Base-by-base conservation (phyloP, 148 eudicot species). In the Rhododendron ovatum region DNA sequence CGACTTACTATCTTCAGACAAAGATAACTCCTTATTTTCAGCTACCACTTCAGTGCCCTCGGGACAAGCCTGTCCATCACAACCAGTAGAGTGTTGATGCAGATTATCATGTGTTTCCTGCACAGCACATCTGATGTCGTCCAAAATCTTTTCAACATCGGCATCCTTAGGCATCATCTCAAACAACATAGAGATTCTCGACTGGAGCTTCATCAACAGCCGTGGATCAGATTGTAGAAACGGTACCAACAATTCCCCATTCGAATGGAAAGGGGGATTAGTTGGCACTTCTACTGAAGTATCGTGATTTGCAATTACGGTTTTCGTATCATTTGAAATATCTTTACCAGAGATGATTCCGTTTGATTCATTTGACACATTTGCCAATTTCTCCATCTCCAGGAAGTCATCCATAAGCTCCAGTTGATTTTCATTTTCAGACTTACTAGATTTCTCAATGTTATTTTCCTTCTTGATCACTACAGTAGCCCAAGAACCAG, bases 381-480 rank as follows among this genome's bases (percentile, higher is more conserved):
- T 79, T 74, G 99, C 99, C 87, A 98, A 91, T 88, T 94, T 98
- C 90, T 98, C 99, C 99, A 98, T 98, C 90, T 98, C 99, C 88
- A 95, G 85, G 85, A 98, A 98, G 88, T 98, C 99, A 87, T 98
- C 97, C 99, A 98, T 98, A 37, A 98, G 98, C 89, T 95, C 98
- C 84, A 95, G 85, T 67, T 90, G 96, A 83, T 84, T 94, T 75
- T 93, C 88, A 85, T 80, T 95, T 80, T 94, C 98, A 84, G 93
- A 73, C 87, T 90, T 94, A 74, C 45, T 77, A 57, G 91, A 76
- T 88, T 88, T 94, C 76, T 92, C 94, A 84, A 61, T 73, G 87
- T 78, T 91, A 87, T 91, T 92, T 5, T 89, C 95, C 84, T 90
- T 95, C 75, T 86, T 85, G 82, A 91, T 83, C 82, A 92, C 76